phyloP scores from a whole-genome alignment of 1,284 basidiomycete species.

The Pulveroboletus sp. region DNA sequence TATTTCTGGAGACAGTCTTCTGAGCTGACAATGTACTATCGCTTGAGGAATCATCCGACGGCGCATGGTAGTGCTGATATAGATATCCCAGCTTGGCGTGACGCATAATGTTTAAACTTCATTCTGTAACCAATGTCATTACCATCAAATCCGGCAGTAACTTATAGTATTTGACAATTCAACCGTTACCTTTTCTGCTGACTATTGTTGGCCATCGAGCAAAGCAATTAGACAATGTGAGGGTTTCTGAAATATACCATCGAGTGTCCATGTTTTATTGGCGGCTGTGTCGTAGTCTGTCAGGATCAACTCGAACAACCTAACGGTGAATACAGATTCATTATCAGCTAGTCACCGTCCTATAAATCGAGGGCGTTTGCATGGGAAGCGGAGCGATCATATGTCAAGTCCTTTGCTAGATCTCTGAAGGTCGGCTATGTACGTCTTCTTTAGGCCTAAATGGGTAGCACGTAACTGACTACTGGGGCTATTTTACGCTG shows the following conservation, averaged over 20 bases:
- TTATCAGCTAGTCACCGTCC: too few relatives aligned
- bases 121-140: conserved; percentile 7
- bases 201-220: not conserved
- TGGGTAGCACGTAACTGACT: too few relatives aligned
- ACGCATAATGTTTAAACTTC: not conserved
- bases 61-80: conserved; percentile 6
- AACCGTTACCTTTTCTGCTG: not conserved
- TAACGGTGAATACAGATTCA: too few relatives aligned
- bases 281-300: not conserved
- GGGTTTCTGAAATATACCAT: not conserved
- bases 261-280: not conserved
- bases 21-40: conserved; percentile 84
- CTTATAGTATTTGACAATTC: conserved; percentile 28
- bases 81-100: conserved; percentile 1
- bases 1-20: conserved; percentile 82
- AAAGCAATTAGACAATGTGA: not conserved
- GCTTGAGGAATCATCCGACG: conserved; percentile 46
- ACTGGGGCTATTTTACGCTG: too few relatives aligned
- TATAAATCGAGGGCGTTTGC: too few relatives aligned
- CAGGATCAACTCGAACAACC: too few relatives aligned
- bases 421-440: too few relatives aligned
- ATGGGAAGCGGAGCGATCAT: too few relatives aligned
- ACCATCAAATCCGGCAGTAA: conserved; percentile 14
- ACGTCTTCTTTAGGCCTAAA: too few relatives aligned
- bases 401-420: too few relatives aligned